phyloP scores from a whole-genome alignment of 345 rosid genomes.

The Sonneratia caseolaris region DNA sequence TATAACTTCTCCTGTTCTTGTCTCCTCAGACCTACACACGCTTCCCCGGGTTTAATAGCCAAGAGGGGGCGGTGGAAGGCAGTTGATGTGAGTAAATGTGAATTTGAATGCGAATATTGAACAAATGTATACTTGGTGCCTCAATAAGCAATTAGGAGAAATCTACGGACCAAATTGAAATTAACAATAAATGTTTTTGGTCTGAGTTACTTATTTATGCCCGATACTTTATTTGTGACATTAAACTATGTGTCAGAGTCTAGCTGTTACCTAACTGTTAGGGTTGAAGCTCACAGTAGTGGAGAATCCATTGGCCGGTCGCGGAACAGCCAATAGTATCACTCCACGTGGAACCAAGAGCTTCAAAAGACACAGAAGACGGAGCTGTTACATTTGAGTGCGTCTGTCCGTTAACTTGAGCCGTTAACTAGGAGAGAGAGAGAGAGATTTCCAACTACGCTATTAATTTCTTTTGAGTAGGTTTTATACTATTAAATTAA shows the following conservation, averaged over 20 bases:
- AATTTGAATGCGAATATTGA: neutral
- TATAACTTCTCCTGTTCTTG: neutral
- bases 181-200: neutral
- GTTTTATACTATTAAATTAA: no score
- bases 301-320: no score
- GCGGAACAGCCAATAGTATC: no score
- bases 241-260: neutral
- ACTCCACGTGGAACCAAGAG: no score
- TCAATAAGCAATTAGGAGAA: neutral
- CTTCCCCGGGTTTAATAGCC: neutral
- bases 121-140: neutral
- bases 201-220: neutral
- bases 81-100: neutral
- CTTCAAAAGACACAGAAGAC: no score
- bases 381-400: no score
- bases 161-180: neutral
- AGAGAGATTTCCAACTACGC: no score
- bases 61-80: neutral
- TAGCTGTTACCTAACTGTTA: neutral
- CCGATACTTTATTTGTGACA: neutral
- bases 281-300: neutral
- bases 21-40: no score
- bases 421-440: no score
- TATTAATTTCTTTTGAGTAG: no score
- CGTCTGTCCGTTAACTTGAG: no score